phyloP scores from a whole-genome alignment of 495 filamentous ascomycete species.

The Aspergillus sclerotioniger region DNA sequence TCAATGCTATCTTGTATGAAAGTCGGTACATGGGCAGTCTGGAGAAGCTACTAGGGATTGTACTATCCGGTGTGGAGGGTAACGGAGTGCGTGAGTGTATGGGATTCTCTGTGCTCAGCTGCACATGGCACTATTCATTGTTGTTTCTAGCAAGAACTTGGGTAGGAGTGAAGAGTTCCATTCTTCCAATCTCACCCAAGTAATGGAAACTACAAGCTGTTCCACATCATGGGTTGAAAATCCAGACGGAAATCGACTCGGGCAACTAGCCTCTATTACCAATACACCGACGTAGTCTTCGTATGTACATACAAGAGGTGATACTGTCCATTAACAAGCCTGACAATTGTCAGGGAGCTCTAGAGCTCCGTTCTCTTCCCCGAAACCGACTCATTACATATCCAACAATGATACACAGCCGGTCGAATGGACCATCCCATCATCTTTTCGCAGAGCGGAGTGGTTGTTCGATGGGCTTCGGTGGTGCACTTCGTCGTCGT shows the following conservation, averaged over 20 bases:
- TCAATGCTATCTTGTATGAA: no score
- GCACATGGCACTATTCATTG: no score
- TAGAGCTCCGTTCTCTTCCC: background rate
- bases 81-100: no score
- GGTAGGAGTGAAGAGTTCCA: no score
- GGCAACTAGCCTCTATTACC: conserved; percentile 7
- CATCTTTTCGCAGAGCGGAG: conserved; percentile 22
- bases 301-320: conserved; percentile 16
- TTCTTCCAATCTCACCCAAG: background rate
- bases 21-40: no score
- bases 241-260: background rate
- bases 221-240: background rate
- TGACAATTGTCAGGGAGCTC: conserved; percentile 3
- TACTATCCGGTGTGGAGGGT: no score
- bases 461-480: conserved; percentile 12
- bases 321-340: background rate
- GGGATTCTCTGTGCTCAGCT: no score
- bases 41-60: no score
- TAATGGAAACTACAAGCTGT: background rate
- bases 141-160: background rate
- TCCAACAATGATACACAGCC: conserved; percentile 2
- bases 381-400: conserved; percentile 1
- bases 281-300: conserved; percentile 2
- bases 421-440: conserved; percentile 12
- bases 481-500: background rate